Conservation (phyloP, 148 eudicot genomes). For the Vaccinium vitisidaea region DNA sequence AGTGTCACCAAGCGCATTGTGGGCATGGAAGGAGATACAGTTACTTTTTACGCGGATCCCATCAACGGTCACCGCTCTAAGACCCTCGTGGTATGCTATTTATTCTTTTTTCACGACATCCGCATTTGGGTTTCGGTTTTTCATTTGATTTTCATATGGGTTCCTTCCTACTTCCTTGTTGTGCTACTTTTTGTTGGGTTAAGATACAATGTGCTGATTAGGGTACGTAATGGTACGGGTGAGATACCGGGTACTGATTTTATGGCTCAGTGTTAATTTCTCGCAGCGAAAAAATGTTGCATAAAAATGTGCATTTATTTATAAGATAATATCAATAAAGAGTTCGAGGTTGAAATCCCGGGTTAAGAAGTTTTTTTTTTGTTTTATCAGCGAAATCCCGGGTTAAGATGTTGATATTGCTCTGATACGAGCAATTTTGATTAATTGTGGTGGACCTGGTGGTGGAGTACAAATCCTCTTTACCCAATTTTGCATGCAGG, state of each 20-base stretch:
- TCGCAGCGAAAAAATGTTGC: neutral
- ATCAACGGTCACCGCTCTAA: constrained; percentile 30
- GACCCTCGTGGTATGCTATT: constrained; percentile 26
- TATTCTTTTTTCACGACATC: neutral
- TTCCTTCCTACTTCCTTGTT: neutral
- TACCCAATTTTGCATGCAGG: too few relatives aligned
- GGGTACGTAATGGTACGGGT: neutral
- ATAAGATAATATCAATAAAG: neutral
- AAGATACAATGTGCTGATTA: neutral
- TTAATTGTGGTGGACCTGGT: too few relatives aligned
- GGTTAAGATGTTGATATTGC: too few relatives aligned
- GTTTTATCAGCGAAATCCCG: too few relatives aligned
- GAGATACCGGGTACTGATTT: neutral
- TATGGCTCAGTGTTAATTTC: neutral
- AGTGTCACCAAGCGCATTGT: constrained; percentile 61
- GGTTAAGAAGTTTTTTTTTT: too few relatives aligned
- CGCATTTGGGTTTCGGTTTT: neutral
- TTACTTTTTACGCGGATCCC: constrained; percentile 56
- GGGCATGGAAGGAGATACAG: constrained; percentile 58
- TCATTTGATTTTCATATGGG: neutral
- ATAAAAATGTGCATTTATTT: neutral
- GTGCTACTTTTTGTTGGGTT: neutral
- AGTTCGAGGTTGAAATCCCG: too few relatives aligned
- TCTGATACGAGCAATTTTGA: too few relatives aligned
- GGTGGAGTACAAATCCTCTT: too few relatives aligned